These are phyloP conservation scores for Danielia reshetovae DNA, from an alignment of 805 yeast genomes.

Conservation along the genomic window DNA sequence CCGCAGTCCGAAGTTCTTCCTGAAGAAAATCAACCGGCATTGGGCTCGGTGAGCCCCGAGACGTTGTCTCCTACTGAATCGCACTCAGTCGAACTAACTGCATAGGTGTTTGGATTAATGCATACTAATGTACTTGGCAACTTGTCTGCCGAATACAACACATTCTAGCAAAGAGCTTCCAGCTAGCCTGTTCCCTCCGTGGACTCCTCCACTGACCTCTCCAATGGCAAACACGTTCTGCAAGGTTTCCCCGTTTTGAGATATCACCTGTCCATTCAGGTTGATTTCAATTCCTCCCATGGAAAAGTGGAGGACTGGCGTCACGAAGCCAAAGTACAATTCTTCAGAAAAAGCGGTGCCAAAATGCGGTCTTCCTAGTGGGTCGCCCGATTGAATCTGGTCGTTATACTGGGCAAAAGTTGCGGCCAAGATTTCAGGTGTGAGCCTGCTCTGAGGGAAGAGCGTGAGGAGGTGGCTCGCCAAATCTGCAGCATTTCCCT, in stretches of 20 bases:
- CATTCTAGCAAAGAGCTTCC: conserved; percentile 58
- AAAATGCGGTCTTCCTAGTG: conserved; percentile 31
- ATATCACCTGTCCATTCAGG: conserved; percentile 15
- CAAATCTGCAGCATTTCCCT: conserved; percentile 21
- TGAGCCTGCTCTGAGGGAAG: background rate
- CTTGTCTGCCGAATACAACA: conserved; percentile 57
- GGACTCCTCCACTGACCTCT: conserved; percentile 66
- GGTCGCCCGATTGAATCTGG: conserved; percentile 23
- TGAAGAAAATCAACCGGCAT: conserved; percentile 1
- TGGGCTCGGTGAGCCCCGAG: conserved; percentile 6
- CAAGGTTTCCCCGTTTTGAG: conserved; percentile 25
- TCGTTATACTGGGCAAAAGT: conserved; percentile 17
- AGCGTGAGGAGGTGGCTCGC: conserved; percentile 9
- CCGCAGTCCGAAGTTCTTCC: background rate
- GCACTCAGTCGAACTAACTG: background rate
- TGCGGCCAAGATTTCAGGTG: conserved; percentile 2
- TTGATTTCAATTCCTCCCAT: conserved; percentile 28
- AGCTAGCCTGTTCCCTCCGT: conserved; percentile 59
- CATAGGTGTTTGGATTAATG: background rate
- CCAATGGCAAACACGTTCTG: conserved; percentile 59
- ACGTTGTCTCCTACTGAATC: background rate
- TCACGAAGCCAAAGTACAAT: conserved; percentile 47
- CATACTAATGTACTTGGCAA: conserved; percentile 26
- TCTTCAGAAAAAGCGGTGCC: conserved; percentile 19
- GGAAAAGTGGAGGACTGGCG: conserved; percentile 44